A percentile compares a stretch with the other conserved stretches of the same genome.
Conservation (phyloP, 805 yeast genomes). For the Kodamaea lidongshanica region DNA sequence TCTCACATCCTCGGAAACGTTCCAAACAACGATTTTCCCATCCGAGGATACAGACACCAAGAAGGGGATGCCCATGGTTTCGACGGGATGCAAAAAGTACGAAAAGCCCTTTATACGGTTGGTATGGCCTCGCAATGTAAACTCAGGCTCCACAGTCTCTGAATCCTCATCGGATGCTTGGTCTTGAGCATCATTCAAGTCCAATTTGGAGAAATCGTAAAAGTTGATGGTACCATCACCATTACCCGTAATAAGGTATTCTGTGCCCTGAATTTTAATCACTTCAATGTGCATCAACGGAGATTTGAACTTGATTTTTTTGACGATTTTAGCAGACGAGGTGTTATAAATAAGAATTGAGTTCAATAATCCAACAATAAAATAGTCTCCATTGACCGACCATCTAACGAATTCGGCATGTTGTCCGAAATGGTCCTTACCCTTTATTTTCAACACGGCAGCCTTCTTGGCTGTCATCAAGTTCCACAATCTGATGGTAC, state of each 20-base stretch:
- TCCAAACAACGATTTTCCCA: slow-evolving; percentile 91
- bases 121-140: slow-evolving; percentile 72
- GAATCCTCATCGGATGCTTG: slow-evolving; percentile 23
- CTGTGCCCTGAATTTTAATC: slow-evolving; percentile 38
- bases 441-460: slow-evolving; percentile 67
- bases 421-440: slow-evolving; percentile 61
- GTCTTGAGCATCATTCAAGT: slow-evolving; percentile 14
- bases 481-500: slow-evolving; percentile 86
- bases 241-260: slow-evolving; percentile 61
- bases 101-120: slow-evolving; percentile 78
- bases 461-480: slow-evolving; percentile 95
- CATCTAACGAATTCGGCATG: slow-evolving; percentile 61
- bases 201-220: slow-evolving; percentile 32
- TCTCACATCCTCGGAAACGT: slow-evolving; percentile 41
- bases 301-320: slow-evolving; percentile 45
- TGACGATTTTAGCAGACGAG: slow-evolving; percentile 50
- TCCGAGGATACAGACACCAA: slow-evolving; percentile 85
- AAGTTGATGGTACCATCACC: slow-evolving; percentile 67
- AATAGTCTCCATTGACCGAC: slow-evolving; percentile 61
- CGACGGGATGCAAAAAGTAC: slow-evolving; percentile 37
- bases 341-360: slow-evolving; percentile 63
- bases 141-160: slow-evolving; percentile 39
- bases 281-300: slow-evolving; percentile 67
- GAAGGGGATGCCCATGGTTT: slow-evolving; percentile 34
- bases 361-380: slow-evolving; percentile 67